These are phyloP conservation scores for Plasmodium fragile DNA, from an alignment of 169 alveolate genomes.

Conservation along the genomic window DNA sequence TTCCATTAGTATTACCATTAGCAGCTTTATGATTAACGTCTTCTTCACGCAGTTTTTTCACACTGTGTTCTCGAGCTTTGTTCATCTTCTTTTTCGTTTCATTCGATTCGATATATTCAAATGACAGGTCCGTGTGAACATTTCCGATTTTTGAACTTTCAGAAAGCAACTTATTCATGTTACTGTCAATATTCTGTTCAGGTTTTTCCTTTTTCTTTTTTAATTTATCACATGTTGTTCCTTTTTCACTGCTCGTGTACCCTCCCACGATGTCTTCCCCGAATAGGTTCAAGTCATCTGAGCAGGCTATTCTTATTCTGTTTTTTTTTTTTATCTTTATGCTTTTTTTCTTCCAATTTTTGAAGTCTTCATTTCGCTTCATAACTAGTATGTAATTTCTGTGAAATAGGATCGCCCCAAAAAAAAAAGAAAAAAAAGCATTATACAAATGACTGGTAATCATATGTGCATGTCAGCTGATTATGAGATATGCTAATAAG, in stretches of 20 bases:
- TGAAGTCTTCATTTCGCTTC: conserved; percentile 25
- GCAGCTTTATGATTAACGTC: not conserved
- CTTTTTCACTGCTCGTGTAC: conserved; percentile 66
- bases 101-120: conserved; percentile 55
- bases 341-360: conserved; percentile 7
- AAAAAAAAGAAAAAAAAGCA: conserved; percentile 2
- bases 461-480: not conserved
- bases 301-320: conserved; percentile 9
- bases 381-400: conserved; percentile 38
- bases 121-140: conserved; percentile 37
- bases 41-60: not conserved
- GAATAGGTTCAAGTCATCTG: conserved; percentile 31
- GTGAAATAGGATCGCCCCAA: not conserved
- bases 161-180: not conserved
- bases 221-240: not conserved
- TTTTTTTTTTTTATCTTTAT: not conserved
- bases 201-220: conserved; percentile 3
- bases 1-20: not conserved
- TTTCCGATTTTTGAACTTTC: not conserved
- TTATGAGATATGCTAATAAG: not conserved
- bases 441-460: not conserved
- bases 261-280: conserved; percentile 40
- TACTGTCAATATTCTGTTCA: not conserved
- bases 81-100: conserved; percentile 20
- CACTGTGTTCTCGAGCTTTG: not conserved